Evolutionary conservation across 257 asterid species (phyloP).

Genomic region (Solanum paucissectum): DNA sequence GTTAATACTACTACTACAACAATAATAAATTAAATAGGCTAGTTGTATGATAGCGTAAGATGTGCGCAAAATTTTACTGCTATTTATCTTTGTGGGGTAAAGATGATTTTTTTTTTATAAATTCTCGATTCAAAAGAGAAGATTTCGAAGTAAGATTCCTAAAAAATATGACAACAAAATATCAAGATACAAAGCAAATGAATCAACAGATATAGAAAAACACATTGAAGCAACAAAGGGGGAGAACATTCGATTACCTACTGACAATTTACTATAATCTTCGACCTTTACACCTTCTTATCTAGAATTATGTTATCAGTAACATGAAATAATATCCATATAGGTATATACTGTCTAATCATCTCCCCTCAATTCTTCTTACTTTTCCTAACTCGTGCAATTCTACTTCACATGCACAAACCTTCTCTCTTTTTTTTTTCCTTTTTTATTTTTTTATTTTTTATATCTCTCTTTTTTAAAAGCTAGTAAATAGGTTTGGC

Average conservation of each 20-base stretch:
- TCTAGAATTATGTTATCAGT: too few relatives aligned
- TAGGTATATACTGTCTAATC: too few relatives aligned
- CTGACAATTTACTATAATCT: neutral
- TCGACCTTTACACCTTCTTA: neutral
- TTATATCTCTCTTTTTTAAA: neutral
- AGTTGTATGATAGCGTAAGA: too few relatives aligned
- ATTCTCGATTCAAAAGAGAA: neutral
- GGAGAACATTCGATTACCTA: neutral
- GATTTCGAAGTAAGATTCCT: neutral
- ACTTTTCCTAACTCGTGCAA: neutral
- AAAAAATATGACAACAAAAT: neutral
- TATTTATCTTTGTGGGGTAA: neutral
- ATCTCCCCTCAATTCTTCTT: neutral
- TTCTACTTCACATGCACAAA: too few relatives aligned
- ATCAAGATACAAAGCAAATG: neutral
- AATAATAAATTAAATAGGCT: neutral
- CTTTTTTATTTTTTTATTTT: too few relatives aligned
- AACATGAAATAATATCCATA: neutral
- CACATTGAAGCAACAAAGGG: neutral
- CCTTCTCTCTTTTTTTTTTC: too few relatives aligned
- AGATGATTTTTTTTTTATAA: accelerated
- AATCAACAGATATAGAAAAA: neutral
- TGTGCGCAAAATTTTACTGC: too few relatives aligned
- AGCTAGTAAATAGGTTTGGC: neutral
- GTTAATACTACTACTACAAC: neutral